A percentile compares a stretch with the other conserved stretches of the same genome.
These are phyloP conservation scores for Aspergillus arachidicola DNA, from an alignment of 2,329 filamentous ascomycete species.

Conservation along the genomic window DNA sequence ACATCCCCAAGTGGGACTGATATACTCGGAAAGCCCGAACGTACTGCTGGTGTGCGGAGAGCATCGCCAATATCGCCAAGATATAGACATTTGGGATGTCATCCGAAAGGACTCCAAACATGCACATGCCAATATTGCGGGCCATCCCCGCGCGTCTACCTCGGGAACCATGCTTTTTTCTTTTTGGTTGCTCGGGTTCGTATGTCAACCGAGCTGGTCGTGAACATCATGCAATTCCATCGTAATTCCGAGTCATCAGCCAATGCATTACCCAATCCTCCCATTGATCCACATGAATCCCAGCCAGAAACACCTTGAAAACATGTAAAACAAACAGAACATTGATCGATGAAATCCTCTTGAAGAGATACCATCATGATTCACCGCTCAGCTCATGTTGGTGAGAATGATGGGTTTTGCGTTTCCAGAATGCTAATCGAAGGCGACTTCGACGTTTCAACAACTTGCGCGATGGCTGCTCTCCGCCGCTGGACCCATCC, in stretches of 20 bases:
- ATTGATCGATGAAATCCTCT: constrained; percentile 21
- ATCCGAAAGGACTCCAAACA: background rate
- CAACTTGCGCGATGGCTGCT: constrained; percentile 27
- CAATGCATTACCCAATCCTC: constrained; percentile 8
- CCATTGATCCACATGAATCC: constrained; percentile 16
- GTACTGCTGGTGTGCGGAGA: background rate
- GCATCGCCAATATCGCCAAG: constrained; percentile 11
- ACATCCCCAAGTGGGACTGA: background rate
- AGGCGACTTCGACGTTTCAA: constrained; percentile 43
- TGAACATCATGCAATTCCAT: constrained; percentile 35
- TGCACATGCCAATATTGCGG: background rate
- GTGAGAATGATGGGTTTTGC: constrained; percentile 33
- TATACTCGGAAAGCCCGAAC: background rate
- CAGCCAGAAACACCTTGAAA: constrained; percentile 20
- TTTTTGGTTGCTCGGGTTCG: constrained; percentile 3
- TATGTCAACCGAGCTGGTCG: constrained; percentile 26
- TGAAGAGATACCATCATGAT: constrained; percentile 25
- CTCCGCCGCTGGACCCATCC: constrained; percentile 26
- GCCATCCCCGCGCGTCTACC: background rate
- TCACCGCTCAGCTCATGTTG: constrained; percentile 37
- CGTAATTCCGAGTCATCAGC: constrained; percentile 29
- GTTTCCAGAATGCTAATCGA: constrained; percentile 46
- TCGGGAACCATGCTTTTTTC: constrained; percentile 3
- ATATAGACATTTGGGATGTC: background rate
- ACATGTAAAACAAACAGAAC: constrained; percentile 4